phyloP scores from a whole-genome alignment of 2,329 filamentous ascomycete species.

The Arthrobotrys conoides region DNA sequence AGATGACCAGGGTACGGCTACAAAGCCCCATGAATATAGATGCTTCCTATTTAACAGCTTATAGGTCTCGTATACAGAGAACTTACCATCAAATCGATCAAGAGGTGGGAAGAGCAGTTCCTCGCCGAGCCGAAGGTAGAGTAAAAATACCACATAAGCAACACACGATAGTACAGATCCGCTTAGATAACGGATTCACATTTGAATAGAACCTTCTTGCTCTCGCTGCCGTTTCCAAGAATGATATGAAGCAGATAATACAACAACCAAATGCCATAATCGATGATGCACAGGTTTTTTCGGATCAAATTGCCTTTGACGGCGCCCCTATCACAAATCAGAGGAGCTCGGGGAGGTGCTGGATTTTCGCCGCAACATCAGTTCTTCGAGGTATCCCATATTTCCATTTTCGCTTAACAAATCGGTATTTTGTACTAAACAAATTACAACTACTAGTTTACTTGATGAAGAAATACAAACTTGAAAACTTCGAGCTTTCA shows the following conservation, averaged over 20 bases:
- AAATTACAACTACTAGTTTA: constrained; percentile 72
- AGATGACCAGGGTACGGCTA: constrained; percentile 32
- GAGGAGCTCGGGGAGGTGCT: constrained; percentile 84
- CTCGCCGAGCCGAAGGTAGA: constrained; percentile 63
- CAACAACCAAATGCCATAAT: constrained; percentile 69
- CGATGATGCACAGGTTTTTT: constrained; percentile 84
- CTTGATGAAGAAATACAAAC: constrained; percentile 84
- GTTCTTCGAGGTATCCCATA: constrained; percentile 76
- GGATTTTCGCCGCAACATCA: constrained; percentile 93
- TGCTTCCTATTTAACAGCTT: background rate
- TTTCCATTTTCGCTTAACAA: background rate
- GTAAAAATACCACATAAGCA: constrained; percentile 23
- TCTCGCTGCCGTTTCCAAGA: constrained; percentile 63
- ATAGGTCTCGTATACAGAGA: constrained; percentile 10
- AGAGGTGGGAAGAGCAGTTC: constrained; percentile 63
- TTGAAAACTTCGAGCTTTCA: constrained; percentile 85
- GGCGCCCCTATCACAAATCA: constrained; percentile 89
- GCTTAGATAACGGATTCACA: background rate
- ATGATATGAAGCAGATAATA: constrained; percentile 63
- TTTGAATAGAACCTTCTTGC: constrained; percentile 62
- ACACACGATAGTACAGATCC: constrained; percentile 6
- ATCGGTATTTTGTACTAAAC: background rate
- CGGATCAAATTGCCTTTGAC: constrained; percentile 84
- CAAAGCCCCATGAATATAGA: background rate
- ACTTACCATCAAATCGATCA: constrained; percentile 54